A percentile compares a stretch with the other conserved stretches of the same genome.
Conservation (phyloP, 345 rosid genomes). For the Euclidium syriacum region DNA sequence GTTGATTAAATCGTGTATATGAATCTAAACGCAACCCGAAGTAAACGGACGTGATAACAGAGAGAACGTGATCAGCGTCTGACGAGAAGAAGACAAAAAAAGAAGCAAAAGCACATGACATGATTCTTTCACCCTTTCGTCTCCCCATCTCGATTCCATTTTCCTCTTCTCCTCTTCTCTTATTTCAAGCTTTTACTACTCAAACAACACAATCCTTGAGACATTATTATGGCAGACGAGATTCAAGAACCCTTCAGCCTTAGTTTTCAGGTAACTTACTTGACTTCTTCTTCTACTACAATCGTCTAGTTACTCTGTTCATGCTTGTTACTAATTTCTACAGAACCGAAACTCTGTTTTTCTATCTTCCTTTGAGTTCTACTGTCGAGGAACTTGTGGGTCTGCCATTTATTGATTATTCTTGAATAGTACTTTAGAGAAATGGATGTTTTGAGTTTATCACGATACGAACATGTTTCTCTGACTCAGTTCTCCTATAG, state of each 20-base stretch:
- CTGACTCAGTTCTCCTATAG: background rate
- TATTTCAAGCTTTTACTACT: background rate
- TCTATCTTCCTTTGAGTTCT: background rate
- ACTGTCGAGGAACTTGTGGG: background rate
- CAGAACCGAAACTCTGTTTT: background rate
- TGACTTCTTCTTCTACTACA: background rate
- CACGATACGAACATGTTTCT: background rate
- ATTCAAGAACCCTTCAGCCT: constrained; percentile 54
- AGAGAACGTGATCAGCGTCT: constrained; percentile 28
- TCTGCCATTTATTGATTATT: background rate
- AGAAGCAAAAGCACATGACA: constrained; percentile 27
- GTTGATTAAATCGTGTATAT: constrained; percentile 18
- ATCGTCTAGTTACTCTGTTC: background rate
- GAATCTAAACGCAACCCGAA: background rate
- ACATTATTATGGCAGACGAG: constrained; percentile 55
- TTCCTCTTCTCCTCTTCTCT: background rate
- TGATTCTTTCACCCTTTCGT: constrained; percentile 30
- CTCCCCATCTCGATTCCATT: constrained; percentile 19
- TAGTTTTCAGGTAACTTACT: constrained; percentile 50
- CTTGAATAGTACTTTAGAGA: background rate
- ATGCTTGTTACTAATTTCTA: background rate
- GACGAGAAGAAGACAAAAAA: constrained; percentile 23
- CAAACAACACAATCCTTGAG: no score
- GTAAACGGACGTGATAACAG: constrained; percentile 32
- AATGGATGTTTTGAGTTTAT: background rate